Evolutionary conservation across 2,329 filamentous ascomycete genomes (phyloP).

Genomic region (Bipolaris victoriae): DNA sequence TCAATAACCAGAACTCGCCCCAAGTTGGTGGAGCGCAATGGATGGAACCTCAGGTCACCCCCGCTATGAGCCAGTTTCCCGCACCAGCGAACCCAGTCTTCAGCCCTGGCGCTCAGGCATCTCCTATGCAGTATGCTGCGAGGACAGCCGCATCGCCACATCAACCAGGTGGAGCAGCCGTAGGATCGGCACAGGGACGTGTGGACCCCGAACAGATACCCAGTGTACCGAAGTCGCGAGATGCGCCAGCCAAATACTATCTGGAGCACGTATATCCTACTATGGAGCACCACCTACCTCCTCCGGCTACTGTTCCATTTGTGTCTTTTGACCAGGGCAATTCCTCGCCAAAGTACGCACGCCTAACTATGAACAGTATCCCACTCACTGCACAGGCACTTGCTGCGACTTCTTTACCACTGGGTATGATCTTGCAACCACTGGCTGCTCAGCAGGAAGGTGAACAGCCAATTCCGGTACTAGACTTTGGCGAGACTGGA

Average conservation of each 20-base stretch:
- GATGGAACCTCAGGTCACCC: constrained; percentile 51
- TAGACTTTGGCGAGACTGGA: constrained; percentile 91
- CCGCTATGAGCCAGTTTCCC: constrained; percentile 66
- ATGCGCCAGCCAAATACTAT: constrained; percentile 82
- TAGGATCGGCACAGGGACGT: constrained; percentile 71
- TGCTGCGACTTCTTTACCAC: constrained; percentile 77
- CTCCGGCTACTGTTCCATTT: constrained; percentile 85
- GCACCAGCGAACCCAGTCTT: constrained; percentile 61
- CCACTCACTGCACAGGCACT: constrained; percentile 82
- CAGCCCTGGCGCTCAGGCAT: constrained; percentile 47
- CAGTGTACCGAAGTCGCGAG: constrained; percentile 84
- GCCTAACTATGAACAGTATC: constrained; percentile 92
- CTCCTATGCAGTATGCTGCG: constrained; percentile 48
- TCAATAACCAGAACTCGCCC: constrained; percentile 58
- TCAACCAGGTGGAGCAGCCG: constrained; percentile 40
- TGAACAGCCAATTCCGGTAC: constrained; percentile 84
- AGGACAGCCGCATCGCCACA: constrained; percentile 33
- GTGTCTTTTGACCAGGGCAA: constrained; percentile 97
- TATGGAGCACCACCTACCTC: constrained; percentile 91
- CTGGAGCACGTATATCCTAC: constrained; percentile 89
- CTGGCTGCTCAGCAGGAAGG: constrained; percentile 82
- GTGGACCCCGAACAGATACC: constrained; percentile 93
- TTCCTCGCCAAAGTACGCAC: constrained; percentile 90
- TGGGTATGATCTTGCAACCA: constrained; percentile 88
- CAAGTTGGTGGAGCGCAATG: constrained; percentile 48